These are phyloP conservation scores for Sugiyamaella marilandica DNA, from an alignment of 805 yeast species.

Conservation along the genomic window DNA sequence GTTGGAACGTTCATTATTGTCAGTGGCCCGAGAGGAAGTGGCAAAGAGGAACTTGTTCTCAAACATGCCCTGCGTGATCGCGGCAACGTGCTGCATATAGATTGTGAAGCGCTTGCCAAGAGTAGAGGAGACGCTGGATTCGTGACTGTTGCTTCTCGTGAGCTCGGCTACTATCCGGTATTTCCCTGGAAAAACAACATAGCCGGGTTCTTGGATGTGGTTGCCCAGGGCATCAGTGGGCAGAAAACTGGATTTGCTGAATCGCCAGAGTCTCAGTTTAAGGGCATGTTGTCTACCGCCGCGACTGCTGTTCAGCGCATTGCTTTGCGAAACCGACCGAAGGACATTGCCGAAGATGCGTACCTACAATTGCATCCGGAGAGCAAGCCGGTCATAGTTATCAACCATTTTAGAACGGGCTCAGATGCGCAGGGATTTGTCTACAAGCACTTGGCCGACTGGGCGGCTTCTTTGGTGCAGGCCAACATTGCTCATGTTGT, in stretches of 20 bases:
- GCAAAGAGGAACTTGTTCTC: constrained; percentile 74
- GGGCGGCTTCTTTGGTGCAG: constrained; percentile 77
- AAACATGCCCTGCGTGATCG: constrained; percentile 60
- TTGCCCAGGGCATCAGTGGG: constrained; percentile 86
- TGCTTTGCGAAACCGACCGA: constrained; percentile 31
- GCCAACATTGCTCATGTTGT: constrained; percentile 86
- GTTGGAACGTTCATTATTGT: constrained; percentile 86
- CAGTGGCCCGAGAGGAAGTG: constrained; percentile 94
- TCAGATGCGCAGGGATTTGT: constrained; percentile 57
- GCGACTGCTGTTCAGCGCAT: constrained; percentile 69
- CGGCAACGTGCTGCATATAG: constrained; percentile 59
- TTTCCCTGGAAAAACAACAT: constrained; percentile 88
- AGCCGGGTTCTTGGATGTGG: constrained; percentile 74
- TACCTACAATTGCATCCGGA: constrained; percentile 82
- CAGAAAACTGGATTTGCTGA: constrained; percentile 90
- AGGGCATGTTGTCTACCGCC: constrained; percentile 70
- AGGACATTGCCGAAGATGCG: constrained; percentile 59
- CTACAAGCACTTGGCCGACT: constrained; percentile 72
- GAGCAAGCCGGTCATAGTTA: constrained; percentile 77
- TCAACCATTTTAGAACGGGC: constrained; percentile 64
- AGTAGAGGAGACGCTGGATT: constrained; percentile 69
- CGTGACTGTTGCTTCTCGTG: constrained; percentile 61
- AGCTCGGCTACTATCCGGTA: constrained; percentile 87
- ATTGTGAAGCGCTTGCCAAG: constrained; percentile 72
- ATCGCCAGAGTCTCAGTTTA: constrained; percentile 72